phyloP scores from a whole-genome alignment of 2,329 filamentous ascomycete genomes.

The Nakataea oryzae region DNA sequence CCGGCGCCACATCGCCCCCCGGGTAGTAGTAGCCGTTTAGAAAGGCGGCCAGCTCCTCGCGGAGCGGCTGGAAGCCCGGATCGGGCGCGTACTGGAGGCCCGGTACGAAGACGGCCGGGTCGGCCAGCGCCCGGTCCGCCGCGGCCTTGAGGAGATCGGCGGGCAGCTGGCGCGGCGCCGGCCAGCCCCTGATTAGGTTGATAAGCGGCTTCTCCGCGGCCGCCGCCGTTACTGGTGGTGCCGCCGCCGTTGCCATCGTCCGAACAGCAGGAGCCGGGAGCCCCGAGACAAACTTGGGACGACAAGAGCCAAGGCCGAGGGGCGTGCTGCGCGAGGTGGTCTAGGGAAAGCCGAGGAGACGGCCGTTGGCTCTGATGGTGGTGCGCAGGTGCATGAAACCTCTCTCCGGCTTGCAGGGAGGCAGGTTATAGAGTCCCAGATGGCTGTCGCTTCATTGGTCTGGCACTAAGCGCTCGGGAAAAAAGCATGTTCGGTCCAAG shows the following conservation, averaged over 20 bases:
- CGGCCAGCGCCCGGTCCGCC: slow-evolving; percentile 47
- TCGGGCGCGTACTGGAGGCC: slow-evolving; percentile 76
- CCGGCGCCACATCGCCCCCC: slow-evolving; percentile 15
- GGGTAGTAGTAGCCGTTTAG: slow-evolving; percentile 49
- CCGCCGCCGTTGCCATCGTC: not conserved
- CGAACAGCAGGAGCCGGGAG: not conserved
- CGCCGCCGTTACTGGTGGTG: not conserved
- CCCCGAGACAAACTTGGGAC: too few species aligned
- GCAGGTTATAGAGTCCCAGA: not conserved
- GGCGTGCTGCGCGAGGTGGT: not conserved
- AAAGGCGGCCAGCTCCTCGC: slow-evolving; percentile 60
- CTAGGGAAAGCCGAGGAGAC: too few species aligned
- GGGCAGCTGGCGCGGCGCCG: slow-evolving; percentile 53
- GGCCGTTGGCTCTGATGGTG: not conserved
- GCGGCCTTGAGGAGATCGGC: slow-evolving; percentile 50
- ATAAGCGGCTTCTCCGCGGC: slow-evolving; percentile 31
- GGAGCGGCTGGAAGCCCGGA: slow-evolving; percentile 59
- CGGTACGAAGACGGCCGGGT: slow-evolving; percentile 45
- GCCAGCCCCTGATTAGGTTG: slow-evolving; percentile 62
- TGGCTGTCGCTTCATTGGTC: not conserved
- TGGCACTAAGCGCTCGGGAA: not conserved
- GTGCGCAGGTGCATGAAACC: not conserved
- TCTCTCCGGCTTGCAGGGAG: not conserved
- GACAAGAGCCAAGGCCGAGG: not conserved
- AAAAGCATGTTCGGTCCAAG: not conserved